Evolutionary conservation across 768 basidiomycete species (phyloP).

Genomic region (Lyophyllum decastes): DNA sequence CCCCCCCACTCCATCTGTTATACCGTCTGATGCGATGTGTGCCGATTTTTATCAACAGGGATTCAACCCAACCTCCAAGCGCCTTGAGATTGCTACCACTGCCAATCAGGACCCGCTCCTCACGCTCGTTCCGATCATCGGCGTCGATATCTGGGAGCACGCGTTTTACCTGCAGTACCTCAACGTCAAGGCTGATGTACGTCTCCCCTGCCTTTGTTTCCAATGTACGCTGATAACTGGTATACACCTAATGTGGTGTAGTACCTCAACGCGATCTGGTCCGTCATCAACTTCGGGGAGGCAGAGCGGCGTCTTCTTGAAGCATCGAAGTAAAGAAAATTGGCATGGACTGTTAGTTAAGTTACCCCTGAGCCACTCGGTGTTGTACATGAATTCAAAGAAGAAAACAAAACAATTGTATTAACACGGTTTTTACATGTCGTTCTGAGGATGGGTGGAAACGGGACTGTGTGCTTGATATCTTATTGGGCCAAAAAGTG

Average conservation of each 20-base stretch:
- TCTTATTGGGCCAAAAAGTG: too few species aligned
- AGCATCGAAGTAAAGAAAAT: too few species aligned
- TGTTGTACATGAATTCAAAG: too few species aligned
- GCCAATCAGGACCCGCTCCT: slow-evolving; percentile 95
- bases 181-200: slow-evolving; percentile 90
- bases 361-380: too few species aligned
- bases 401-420: too few species aligned
- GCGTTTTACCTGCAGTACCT: slow-evolving; percentile 96
- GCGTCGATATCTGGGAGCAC: slow-evolving; percentile 96
- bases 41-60: slow-evolving; percentile 60
- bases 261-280: slow-evolving; percentile 91
- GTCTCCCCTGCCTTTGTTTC: slow-evolving; percentile 31
- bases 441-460: too few species aligned
- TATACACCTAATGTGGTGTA: slow-evolving; percentile 22
- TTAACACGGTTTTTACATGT: too few species aligned
- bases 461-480: too few species aligned
- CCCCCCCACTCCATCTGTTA: background rate
- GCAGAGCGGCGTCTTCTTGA: slow-evolving; percentile 65
- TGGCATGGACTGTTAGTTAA: too few species aligned
- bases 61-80: slow-evolving; percentile 61
- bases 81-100: slow-evolving; percentile 88
- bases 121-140: slow-evolving; percentile 77
- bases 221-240: background rate
- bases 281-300: slow-evolving; percentile 88
- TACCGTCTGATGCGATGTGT: too few species aligned